These are phyloP conservation scores for Vararia minispora DNA, from an alignment of 768 basidiomycete genomes.

Conservation along the genomic window DNA sequence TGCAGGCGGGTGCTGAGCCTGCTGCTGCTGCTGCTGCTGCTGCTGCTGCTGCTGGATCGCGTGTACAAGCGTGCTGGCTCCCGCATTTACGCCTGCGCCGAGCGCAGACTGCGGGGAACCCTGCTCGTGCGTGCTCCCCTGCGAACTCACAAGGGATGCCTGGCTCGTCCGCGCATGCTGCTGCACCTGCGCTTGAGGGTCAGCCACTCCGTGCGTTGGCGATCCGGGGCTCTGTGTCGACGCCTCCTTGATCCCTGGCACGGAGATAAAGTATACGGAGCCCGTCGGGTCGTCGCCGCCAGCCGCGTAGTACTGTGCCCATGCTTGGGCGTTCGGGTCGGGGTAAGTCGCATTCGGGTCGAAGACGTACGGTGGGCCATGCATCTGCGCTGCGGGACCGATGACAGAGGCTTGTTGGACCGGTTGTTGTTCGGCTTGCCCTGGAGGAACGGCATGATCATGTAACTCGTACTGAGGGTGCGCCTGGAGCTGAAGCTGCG, in stretches of 20 bases:
- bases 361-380: conserved; percentile 41
- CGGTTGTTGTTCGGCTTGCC: conserved; percentile 10
- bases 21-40: conserved; percentile 4
- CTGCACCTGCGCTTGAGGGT: not conserved
- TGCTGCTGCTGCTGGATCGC: conserved; percentile 5
- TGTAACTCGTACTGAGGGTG: conserved; percentile 20
- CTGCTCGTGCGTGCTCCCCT: not conserved
- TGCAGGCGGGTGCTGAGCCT: no score
- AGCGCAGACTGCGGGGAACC: not conserved
- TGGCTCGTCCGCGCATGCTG: not conserved
- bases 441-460: conserved; percentile 15
- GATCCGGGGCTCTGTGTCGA: not conserved
- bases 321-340: conserved; percentile 76
- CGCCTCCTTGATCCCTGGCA: conserved; percentile 58
- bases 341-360: conserved; percentile 59
- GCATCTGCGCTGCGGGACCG: conserved; percentile 16
- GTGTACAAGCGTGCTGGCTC: not conserved
- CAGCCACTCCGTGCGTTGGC: not conserved
- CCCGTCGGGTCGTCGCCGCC: conserved; percentile 69
- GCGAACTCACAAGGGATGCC: not conserved
- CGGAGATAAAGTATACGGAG: conserved; percentile 68
- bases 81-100: not conserved
- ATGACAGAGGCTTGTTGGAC: conserved; percentile 20
- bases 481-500: conserved; percentile 10
- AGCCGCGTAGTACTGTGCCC: conserved; percentile 78